Conservation (phyloP, 108 stramenopile genomes). For the Schizochytrium sp. region DNA sequence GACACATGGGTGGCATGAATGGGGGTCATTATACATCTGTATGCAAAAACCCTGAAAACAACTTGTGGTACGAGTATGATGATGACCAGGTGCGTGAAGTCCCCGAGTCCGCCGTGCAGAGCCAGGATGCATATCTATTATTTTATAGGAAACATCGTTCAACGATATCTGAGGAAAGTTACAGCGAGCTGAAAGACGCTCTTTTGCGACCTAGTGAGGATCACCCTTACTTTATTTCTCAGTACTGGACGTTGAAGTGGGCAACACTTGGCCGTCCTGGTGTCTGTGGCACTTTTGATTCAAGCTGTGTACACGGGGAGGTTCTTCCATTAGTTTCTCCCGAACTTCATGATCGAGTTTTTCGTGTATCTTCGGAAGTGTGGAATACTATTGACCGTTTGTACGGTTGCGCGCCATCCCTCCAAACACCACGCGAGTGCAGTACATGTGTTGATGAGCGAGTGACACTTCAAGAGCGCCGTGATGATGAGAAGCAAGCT, state of each 20-base stretch:
- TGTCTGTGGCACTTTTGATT: conserved; percentile 57
- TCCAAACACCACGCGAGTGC: not conserved
- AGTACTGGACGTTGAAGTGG: conserved; percentile 59
- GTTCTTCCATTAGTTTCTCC: not conserved
- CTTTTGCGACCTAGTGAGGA: not conserved
- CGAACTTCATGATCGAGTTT: not conserved
- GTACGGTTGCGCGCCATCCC: not conserved
- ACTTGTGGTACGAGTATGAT: conserved; percentile 60
- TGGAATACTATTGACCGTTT: conserved; percentile 1
- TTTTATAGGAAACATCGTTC: conserved; percentile 53
- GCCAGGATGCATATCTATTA: conserved; percentile 9
- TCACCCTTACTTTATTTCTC: conserved; percentile 1
- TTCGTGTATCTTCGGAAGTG: conserved; percentile 8
- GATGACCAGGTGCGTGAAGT: conserved; percentile 28
- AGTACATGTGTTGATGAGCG: not conserved
- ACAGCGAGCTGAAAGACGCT: not conserved
- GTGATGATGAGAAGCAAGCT: conserved; percentile 23
- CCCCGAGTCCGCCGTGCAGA: not conserved
- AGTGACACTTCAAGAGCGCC: not conserved
- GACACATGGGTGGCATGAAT: conserved; percentile 15
- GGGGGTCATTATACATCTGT: conserved; percentile 60
- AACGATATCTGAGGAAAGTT: not conserved
- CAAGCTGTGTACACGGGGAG: conserved; percentile 4
- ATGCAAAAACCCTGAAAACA: not conserved
- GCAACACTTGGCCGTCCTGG: conserved; percentile 29